Evolutionary conservation across 768 basidiomycete species (phyloP), one percentile per base, ranked within the genome.

Genomic region (Tricholoma flavovirens): DNA sequence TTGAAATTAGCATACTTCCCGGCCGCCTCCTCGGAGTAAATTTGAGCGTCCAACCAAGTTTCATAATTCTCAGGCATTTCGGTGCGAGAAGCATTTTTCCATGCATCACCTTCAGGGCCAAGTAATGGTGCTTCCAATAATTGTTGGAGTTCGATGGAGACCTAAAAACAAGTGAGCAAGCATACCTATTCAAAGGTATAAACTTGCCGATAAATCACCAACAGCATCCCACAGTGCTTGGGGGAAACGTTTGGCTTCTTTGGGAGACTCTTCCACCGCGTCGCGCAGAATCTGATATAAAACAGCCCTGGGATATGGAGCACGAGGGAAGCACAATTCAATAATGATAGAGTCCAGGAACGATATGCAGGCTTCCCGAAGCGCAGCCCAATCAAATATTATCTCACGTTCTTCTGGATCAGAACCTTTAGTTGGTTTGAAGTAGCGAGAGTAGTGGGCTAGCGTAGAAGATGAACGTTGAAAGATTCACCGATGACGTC

Each of bases 291-390:
- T 78, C 55, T 82, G 77, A 61, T 82, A 83, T 22, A 93, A 66
- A 42, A 91, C 74, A 51, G 78, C 75, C 65, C 80, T 82, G 4
- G 88, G 86, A 68, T 88, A 88, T 0, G 76, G 74, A 2, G 84
- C 83, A 48, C 75, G 72, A 5, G 91, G 90, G 59, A 93, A 85
- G 63, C 86, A 88, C 5, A 93, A 70, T 65, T 93, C 91, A 56
- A 93, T 81, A 58, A 93, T 80, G 56, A 92, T 87, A 0, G 88
- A 90, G 68, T 92, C 90, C 49, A 92, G 69, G 71, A 90, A 91
- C 3, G 91, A 93, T 62, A 79, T 77, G 61, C 87, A 83, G 19
- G 85, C 84, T 29, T 76, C 75, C 61, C 82, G 81, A 58, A 89
- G 69, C 51, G 77, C 77, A 6, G 59, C 71, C 81, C 81, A 85